phyloP scores from a whole-genome alignment of 192 early-diverging fungal genomes.

The Coemansia sp. region DNA sequence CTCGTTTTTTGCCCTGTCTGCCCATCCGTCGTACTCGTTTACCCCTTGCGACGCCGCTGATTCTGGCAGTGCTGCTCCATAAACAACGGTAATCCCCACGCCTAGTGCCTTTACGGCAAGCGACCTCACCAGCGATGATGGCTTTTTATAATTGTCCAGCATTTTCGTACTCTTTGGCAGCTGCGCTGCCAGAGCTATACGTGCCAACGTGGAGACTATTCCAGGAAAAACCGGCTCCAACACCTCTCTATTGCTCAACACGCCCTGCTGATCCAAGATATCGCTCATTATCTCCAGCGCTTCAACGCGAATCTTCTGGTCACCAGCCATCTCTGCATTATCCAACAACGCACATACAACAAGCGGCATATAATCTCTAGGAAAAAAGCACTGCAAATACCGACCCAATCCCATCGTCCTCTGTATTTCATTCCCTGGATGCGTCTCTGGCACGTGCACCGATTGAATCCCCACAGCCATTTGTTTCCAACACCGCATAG shows the following conservation, averaged over 20 bases:
- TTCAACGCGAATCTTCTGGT: conserved; percentile 9
- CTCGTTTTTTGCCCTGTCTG: conserved; percentile 13
- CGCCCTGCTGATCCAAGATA: not conserved
- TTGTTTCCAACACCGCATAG: conserved; percentile 35
- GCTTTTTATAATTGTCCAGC: conserved; percentile 11
- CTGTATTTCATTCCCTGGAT: not conserved
- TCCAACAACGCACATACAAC: conserved; percentile 36
- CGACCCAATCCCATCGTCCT: conserved; percentile 1
- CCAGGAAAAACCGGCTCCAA: conserved; percentile 36
- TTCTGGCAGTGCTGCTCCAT: not conserved
- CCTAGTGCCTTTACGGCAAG: conserved; percentile 15
- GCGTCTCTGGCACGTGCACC: conserved; percentile 26
- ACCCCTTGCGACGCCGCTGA: not conserved
- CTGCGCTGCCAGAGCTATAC: conserved; percentile 31
- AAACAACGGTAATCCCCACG: conserved; percentile 12
- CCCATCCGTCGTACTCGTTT: conserved; percentile 12
- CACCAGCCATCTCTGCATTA: conserved; percentile 29
- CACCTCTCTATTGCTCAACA: not conserved
- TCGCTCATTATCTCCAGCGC: conserved; percentile 30
- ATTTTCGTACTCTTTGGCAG: conserved; percentile 4
- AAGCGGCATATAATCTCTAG: conserved; percentile 33
- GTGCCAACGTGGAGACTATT: conserved; percentile 23
- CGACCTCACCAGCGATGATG: conserved; percentile 19
- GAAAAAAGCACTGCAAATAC: conserved; percentile 19
- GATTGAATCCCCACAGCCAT: conserved; percentile 5